Base-by-base conservation (phyloP, 2,329 filamentous ascomycete species). In the Botrytis galanthina region DNA sequence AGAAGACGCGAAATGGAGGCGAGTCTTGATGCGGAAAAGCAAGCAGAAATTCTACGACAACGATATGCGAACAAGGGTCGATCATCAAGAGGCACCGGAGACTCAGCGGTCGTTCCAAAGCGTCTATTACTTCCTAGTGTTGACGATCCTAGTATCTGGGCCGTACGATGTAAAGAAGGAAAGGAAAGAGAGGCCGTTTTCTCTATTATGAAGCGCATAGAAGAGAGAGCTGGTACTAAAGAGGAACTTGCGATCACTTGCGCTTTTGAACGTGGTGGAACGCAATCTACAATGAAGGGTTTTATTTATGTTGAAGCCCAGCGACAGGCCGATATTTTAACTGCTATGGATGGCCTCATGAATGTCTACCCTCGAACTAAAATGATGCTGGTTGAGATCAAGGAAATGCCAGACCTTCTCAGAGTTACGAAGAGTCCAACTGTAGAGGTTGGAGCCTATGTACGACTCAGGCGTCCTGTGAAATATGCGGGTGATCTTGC, bases 381-480 rank as follows among this genome's bases (percentile, higher is more conserved):
- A 83, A 91, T 96, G 84, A 89, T 95, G 62, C 86, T 98, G 70
- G 94, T 99, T 60, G 93, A 96, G 67, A 94, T 98, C 79, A 97
- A 97, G 82, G 96, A 99, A 83, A 97, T 98, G 91, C 95, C 96
- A 2, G 96, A 98, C 83, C 88, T 99, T n/a, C 87, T 99, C 29
- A 90, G 94, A 70, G 93, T 97, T 42, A 91, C 90, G 75, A 97
- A 97, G 84, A 95, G 92, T 4, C 93, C 94, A 66, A 90, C 91
- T 39, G 86, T 99, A 48, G 90, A 96, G 78, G 92, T 92, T 16
- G 95, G 95, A 76, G 94, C 94, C 54, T 99, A 96, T 88, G 95
- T 98, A 70, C 93, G 96, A 76, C 90, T 98, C 76, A 91, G 90
- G 81, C 89, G 93, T 71, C 91, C 90, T 3, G 87, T 91, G 62